Evolutionary conservation across 2,329 filamentous ascomycete species (phyloP), one percentile per base, ranked within the genome.

Genomic region (Myriosclerotinia duriaeana): DNA sequence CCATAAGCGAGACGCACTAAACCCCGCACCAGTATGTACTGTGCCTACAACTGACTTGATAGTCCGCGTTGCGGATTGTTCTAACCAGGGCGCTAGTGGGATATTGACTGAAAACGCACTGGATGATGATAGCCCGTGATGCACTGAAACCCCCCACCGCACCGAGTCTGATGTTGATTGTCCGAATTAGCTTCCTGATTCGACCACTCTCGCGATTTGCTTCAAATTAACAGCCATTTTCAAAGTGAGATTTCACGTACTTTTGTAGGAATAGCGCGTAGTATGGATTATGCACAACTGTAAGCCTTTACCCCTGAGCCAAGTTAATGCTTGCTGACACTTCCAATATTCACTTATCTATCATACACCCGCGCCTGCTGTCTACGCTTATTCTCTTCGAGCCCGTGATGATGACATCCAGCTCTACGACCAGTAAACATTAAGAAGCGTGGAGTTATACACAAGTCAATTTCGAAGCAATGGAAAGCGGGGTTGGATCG

Each of bases 21-120:
- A 4, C 46, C n/a, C 8, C 0, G 20, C 0, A 1, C n/a, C n/a
- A 50, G n/a, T 50, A 5, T 44, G 15, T 20, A 3, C 46, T 2
- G n/a, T 22, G 20, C 46, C 9, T 22, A 7, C 2, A 50, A 11
- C 46, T 22, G 46, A 22, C n/a, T 50, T 50, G 66, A 83, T 85
- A 69, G 93, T 98, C 72, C 97, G 91, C 90, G 95, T 97, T 72
- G 88, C 92, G 69, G 94, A 98, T 79, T 86, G 90, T n/a, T 88
- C 91, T 40, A 89, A 92, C 76, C 91, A 97, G 80, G 93, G 93
- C 46, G 82, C 86, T 73, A 96, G 91, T 75, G 87, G 89, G 50
- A 80, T 91, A 14, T 75, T 96, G 53, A 98, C 97, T 76, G 89
- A 93, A 78, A 76, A 82, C 52, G 81, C 83, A 14, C 80, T 96